Conservation (phyloP, 306 rosid genomes). For the Trifolium subterraneum region DNA sequence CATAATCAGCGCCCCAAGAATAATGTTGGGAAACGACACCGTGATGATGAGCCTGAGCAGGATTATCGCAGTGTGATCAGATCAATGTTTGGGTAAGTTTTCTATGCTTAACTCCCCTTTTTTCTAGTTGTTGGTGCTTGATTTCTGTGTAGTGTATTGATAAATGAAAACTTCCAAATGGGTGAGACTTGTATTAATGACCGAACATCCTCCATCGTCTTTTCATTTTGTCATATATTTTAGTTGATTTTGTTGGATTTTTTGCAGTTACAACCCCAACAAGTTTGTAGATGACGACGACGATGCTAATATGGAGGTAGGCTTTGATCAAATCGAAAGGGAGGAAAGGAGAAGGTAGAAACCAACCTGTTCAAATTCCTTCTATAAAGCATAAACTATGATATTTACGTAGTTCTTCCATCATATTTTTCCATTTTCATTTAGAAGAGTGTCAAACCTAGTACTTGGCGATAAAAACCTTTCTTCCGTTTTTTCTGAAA, state of each 20-base stretch:
- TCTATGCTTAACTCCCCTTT: not conserved
- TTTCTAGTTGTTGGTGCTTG: not conserved
- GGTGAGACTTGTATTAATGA: not conserved
- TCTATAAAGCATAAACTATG: constrained; percentile 6
- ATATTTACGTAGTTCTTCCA: constrained; percentile 8
- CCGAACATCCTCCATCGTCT: not conserved
- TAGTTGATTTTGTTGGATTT: constrained; percentile 16
- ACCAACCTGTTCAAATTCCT: not conserved
- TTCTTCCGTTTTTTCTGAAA: not conserved
- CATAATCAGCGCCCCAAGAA: constrained; percentile 67
- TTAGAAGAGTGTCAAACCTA: not conserved
- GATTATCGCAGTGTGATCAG: constrained; percentile 61
- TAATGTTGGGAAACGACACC: constrained; percentile 49
- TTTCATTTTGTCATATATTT: constrained; percentile 2
- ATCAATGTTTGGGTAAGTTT: constrained; percentile 65
- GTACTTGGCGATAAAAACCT: not conserved
- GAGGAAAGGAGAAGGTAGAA: constrained; percentile 80
- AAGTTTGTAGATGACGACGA: constrained; percentile 56
- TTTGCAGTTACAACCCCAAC: constrained; percentile 70
- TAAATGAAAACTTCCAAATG: not conserved
- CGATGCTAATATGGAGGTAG: constrained; percentile 82
- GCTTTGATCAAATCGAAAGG: constrained; percentile 69
- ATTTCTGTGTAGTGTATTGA: constrained; percentile 1
- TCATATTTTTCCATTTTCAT: not conserved
- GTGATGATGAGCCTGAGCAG: constrained; percentile 58